These are phyloP conservation scores for Saccharomycopsis phalli DNA, from an alignment of 1,139 yeast genomes.

Conservation along the genomic window DNA sequence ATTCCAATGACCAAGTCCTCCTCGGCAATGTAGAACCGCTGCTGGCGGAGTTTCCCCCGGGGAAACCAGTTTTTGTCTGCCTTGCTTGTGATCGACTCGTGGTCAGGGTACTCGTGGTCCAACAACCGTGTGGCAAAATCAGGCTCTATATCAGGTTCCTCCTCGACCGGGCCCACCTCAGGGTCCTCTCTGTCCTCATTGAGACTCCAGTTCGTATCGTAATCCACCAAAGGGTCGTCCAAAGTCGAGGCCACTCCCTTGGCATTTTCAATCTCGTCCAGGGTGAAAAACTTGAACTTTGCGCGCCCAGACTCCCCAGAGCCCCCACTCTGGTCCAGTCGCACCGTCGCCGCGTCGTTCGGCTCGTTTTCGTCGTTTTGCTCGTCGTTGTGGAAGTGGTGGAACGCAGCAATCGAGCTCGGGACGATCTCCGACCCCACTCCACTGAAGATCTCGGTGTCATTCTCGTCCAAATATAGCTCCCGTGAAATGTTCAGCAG, in stretches of 20 bases:
- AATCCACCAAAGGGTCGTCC: conserved; percentile 50
- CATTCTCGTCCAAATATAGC: conserved; percentile 26
- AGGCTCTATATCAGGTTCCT: not conserved
- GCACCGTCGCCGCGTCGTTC: conserved; percentile 23
- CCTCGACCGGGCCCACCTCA: not conserved
- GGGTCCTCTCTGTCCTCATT: conserved; percentile 3
- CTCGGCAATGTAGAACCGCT: conserved; percentile 86
- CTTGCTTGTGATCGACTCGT: not conserved
- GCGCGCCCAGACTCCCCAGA: conserved; percentile 24
- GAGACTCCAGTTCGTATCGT: conserved; percentile 63
- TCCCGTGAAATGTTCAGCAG: conserved; percentile 7
- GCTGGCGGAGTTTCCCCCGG: conserved; percentile 34
- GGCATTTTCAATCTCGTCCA: conserved; percentile 76
- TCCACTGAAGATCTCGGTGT: conserved; percentile 73
- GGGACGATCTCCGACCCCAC: conserved; percentile 88
- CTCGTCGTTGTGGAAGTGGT: conserved; percentile 48
- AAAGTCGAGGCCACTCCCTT: conserved; percentile 76
- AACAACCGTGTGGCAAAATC: conserved; percentile 21
- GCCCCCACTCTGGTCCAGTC: conserved; percentile 15
- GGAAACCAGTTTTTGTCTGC: conserved; percentile 22
- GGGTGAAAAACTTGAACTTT: conserved; percentile 66
- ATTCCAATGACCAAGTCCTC: conserved; percentile 91
- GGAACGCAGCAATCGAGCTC: conserved; percentile 81
- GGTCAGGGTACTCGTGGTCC: conserved; percentile 23
- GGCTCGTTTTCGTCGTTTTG: conserved; percentile 29